These are phyloP conservation scores for Colletotrichum sp. DNA, from an alignment of 2,329 filamentous ascomycete genomes.

Conservation along the genomic window DNA sequence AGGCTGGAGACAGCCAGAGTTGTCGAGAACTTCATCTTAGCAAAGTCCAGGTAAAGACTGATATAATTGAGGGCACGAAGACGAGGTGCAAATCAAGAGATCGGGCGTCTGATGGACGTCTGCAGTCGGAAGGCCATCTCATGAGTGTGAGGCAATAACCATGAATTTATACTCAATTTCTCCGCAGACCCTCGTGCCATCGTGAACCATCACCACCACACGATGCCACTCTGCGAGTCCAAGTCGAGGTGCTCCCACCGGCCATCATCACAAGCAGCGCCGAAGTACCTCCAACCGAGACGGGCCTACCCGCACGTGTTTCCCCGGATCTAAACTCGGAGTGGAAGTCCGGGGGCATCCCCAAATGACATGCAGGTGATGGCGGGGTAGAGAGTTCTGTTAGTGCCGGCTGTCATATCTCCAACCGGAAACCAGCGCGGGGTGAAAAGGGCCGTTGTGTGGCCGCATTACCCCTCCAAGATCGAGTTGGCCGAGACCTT, in stretches of 20 bases:
- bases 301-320: conserved; percentile 8
- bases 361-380: conserved; percentile 6
- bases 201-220: not conserved
- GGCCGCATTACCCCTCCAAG: not conserved
- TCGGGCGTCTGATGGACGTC: not conserved
- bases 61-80: not conserved
- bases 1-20: not conserved
- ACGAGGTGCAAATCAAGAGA: rapidly evolving
- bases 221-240: not conserved
- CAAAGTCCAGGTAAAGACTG: not conserved
- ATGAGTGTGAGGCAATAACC: rapidly evolving
- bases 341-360: conserved; percentile 1
- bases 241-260: not conserved
- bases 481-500: not conserved
- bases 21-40: not conserved
- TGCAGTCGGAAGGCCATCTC: rapidly evolving
- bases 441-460: not conserved
- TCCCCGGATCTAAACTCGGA: conserved; percentile 10
- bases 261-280: not conserved
- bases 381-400: not conserved
- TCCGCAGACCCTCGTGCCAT: not conserved
- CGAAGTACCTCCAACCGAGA: conserved; percentile 15
- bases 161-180: not conserved
- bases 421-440: conserved; percentile 13
- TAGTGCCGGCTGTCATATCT: conserved; percentile 12